Evolutionary conservation across 2,329 filamentous ascomycete genomes (phyloP).

Genomic region (Apiospora koreana): DNA sequence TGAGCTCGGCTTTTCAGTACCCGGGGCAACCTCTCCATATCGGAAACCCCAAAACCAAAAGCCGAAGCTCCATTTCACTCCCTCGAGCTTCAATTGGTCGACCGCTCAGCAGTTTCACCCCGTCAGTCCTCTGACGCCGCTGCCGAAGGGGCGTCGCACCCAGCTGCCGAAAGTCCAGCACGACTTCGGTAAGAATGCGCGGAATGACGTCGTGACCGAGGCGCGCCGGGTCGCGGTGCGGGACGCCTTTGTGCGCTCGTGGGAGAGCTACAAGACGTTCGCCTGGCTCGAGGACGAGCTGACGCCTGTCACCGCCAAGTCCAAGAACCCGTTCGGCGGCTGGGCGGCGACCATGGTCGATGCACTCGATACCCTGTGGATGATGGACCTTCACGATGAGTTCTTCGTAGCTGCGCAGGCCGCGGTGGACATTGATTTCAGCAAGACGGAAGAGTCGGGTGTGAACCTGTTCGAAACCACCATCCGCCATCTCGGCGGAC

Average conservation of each 20-base stretch:
- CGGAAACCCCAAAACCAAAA: not conserved
- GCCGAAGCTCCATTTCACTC: constrained; percentile 9
- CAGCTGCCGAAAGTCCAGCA: not conserved
- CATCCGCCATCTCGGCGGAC: constrained; percentile 47
- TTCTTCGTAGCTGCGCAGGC: constrained; percentile 55
- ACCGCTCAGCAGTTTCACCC: constrained; percentile 10
- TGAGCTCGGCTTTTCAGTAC: not conserved
- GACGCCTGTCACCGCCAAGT: constrained; percentile 29
- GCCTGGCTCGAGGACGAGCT: constrained; percentile 65
- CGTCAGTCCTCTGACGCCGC: not conserved
- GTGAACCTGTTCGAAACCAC: constrained; percentile 49
- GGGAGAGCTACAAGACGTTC: constrained; percentile 61
- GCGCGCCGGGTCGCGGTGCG: constrained; percentile 39
- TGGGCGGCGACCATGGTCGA: constrained; percentile 64
- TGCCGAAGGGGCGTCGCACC: not conserved
- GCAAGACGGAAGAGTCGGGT: constrained; percentile 37
- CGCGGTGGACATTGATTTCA: constrained; percentile 51
- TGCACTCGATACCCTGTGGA: constrained; percentile 61
- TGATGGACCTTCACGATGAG: constrained; percentile 60
- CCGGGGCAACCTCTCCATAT: not conserved
- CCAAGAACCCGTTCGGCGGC: constrained; percentile 30
- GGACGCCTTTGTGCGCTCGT: constrained; percentile 55
- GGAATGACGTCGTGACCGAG: not conserved
- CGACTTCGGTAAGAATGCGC: not conserved
- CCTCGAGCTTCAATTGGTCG: constrained; percentile 16